Evolutionary conservation across 2,329 filamentous ascomycete species (phyloP), one percentile per base, ranked within the genome.

Genomic region (Macrophomina pseudophaseolina): DNA sequence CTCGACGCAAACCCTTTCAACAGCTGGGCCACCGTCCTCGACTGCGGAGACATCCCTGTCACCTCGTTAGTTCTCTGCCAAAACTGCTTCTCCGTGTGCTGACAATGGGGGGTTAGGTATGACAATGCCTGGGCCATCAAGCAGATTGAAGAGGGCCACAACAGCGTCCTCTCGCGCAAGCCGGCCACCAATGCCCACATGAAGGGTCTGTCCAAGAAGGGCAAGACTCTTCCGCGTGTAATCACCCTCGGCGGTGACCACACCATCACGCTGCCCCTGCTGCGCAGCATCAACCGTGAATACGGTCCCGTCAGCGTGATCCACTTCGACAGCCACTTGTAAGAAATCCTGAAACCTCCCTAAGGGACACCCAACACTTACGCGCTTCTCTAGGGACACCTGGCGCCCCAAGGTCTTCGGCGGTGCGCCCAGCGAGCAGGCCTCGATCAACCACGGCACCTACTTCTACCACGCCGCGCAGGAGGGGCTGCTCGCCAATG

Each of bases 361-460:
- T 56, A 2, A 30, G 62, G 1, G 8, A 40, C 16, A 5, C 63
- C 32, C 2, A 12, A 33, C 65, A 33, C 28, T 54, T 33, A 48
- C 52, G 5, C 42, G 14, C 8, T 35, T 23, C 40, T 33, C n/a
- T 16, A 80, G 73, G 4, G 85, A 85, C 69, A 84, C 85, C 73
- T 92, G 91, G 91, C 88, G 87, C 67, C 93, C 92, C 51, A 94
- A 94, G 76, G 92, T 95, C 32, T 96, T 96, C 72, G 92, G 93
- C 64, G 92, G 92, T 35, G 89, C 91, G 0, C 92, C 92, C 0
- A 91, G 87, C 33, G 86, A 93, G 68, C 87, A 89, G 46, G 92
- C 92, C 23, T 85, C 85, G 70, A 89, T 96, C 80, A 96, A 95
- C 80, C 91, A 95, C 80, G 92, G 92, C 49, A 95, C 92, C 1